Conservation (phyloP, 805 yeast species). For the Gaillardinia entomophila region DNA sequence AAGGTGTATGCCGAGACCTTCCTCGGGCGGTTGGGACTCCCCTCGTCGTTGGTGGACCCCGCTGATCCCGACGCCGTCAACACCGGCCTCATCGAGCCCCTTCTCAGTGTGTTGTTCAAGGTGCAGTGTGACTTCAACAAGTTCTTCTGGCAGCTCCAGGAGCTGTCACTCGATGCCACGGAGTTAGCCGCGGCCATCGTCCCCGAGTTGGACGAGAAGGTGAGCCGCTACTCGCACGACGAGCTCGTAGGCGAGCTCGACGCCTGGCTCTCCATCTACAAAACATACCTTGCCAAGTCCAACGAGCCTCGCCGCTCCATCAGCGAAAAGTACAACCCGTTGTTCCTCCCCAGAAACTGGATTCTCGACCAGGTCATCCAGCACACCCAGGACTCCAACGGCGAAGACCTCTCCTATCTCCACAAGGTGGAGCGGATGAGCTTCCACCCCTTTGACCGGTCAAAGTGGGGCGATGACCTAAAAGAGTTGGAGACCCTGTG, state of each 20-base stretch:
- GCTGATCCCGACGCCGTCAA: constrained; percentile 32
- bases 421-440: constrained; percentile 67
- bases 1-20: constrained; percentile 52
- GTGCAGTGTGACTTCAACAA: constrained; percentile 74
- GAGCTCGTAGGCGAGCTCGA: constrained; percentile 36
- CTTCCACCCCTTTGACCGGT: constrained; percentile 62
- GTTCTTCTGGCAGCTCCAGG: constrained; percentile 65
- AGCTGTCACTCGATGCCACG: constrained; percentile 25
- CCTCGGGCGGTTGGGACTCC: constrained; percentile 65
- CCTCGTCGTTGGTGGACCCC: constrained; percentile 26
- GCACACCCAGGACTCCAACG: constrained; percentile 45
- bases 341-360: constrained; percentile 81
- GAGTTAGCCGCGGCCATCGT: constrained; percentile 15
- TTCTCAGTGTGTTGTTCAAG: constrained; percentile 54
- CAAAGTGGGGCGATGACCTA: constrained; percentile 61
- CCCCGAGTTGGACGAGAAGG: constrained; percentile 15
- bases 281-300: constrained; percentile 36
- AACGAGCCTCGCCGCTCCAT: constrained; percentile 29
- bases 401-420: constrained; percentile 44
- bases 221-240: constrained; percentile 18
- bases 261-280: constrained; percentile 51
- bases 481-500: constrained; percentile 55
- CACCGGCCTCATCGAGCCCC: constrained; percentile 46
- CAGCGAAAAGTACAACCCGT: constrained; percentile 59
- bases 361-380: constrained; percentile 77